These are phyloP conservation scores for Penicillium canescens DNA, from an alignment of 495 filamentous ascomycete species.

Conservation along the genomic window DNA sequence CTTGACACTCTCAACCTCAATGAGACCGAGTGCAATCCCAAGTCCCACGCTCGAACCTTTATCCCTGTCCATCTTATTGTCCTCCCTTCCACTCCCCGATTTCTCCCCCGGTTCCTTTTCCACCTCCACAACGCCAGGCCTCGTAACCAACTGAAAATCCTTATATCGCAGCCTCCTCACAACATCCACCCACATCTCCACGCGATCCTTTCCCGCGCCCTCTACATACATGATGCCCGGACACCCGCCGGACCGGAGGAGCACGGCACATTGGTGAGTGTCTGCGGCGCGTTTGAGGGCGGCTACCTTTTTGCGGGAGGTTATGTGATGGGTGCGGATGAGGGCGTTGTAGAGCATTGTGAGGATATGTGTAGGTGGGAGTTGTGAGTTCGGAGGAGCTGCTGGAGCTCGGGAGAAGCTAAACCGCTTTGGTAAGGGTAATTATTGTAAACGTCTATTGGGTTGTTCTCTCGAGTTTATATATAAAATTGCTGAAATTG, in stretches of 20 bases:
- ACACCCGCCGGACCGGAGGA: conserved; percentile 64
- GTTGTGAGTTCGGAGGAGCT: neutral
- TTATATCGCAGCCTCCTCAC: conserved; percentile 54
- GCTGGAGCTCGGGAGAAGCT: neutral
- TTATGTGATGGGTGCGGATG: conserved; percentile 80
- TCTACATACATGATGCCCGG: conserved; percentile 82
- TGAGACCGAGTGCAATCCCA: conserved; percentile 17
- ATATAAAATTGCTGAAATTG: no score
- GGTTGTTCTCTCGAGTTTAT: neutral
- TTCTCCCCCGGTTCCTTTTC: conserved; percentile 7
- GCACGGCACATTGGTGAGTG: conserved; percentile 54
- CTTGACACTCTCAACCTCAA: conserved; percentile 45
- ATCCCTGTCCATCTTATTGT: neutral
- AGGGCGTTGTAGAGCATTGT: conserved; percentile 55
- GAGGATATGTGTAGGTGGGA: neutral
- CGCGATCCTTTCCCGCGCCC: conserved; percentile 49
- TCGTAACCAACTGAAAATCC: conserved; percentile 48
- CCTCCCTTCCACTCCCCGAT: neutral
- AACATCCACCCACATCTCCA: conserved; percentile 54
- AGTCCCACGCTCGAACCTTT: neutral
- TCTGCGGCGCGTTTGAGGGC: conserved; percentile 63
- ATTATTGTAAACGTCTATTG: neutral
- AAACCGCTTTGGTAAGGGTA: neutral
- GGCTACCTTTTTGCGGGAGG: conserved; percentile 74
- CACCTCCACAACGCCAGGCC: conserved; percentile 21